phyloP scores from a whole-genome alignment of 495 filamentous ascomycete genomes.

The Daldinia decipiens region DNA sequence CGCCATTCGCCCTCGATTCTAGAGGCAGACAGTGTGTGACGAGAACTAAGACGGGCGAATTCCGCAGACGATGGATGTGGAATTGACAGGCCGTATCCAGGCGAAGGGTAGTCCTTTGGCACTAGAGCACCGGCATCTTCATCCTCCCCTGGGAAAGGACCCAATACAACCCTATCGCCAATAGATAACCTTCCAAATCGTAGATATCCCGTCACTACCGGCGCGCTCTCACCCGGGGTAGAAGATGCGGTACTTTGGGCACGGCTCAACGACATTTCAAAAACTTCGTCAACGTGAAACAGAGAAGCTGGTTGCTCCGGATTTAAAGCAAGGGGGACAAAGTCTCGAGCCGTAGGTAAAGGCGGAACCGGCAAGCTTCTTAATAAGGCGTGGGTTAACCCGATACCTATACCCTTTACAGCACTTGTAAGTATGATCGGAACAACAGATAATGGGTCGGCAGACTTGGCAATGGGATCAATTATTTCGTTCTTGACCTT shows the following conservation, averaged over 20 bases:
- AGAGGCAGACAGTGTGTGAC: conserved; percentile 55
- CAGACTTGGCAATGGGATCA: conserved; percentile 54
- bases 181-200: conserved; percentile 80
- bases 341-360: conserved; percentile 58
- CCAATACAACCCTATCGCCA: conserved; percentile 81
- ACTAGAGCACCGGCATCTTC: conserved; percentile 49
- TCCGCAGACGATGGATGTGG: conserved; percentile 58
- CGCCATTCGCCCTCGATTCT: conserved; percentile 74
- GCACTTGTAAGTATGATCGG: conserved; percentile 92
- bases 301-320: conserved; percentile 65
- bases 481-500: conserved; percentile 62
- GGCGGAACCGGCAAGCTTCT: conserved; percentile 77
- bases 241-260: conserved; percentile 59
- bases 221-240: conserved; percentile 53
- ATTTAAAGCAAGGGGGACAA: conserved; percentile 55
- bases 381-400: conserved; percentile 82
- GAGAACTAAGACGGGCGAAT: conserved; percentile 53
- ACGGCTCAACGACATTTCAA: conserved; percentile 64
- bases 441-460: conserved; percentile 66
- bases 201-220: conserved; percentile 84
- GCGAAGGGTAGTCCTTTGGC: conserved; percentile 53
- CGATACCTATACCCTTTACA: conserved; percentile 84
- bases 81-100: conserved; percentile 53
- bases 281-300: conserved; percentile 89
- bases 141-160: conserved; percentile 72